Evolutionary conservation across 441 rosid species (phyloP).

Genomic region (Theobroma grandiflorum): DNA sequence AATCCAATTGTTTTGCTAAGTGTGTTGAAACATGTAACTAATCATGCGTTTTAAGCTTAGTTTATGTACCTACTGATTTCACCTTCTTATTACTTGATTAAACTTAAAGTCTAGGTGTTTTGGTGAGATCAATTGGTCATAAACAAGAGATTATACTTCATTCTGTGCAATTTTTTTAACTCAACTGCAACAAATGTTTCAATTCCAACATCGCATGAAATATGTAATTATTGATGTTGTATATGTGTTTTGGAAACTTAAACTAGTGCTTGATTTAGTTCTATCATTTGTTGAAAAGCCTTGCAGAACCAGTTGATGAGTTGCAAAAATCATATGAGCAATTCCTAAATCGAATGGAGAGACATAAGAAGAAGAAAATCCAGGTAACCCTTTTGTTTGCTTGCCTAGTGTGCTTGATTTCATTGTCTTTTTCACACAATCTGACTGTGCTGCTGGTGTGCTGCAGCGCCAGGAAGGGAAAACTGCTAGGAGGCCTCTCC

Average conservation of each 20-base stretch:
- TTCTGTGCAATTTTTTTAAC: background rate
- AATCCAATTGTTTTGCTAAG: background rate
- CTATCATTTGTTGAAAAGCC: constrained; percentile 49
- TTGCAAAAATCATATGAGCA: constrained; percentile 84
- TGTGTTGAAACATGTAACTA: background rate
- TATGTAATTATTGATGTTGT: background rate
- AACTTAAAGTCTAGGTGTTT: too few relatives aligned
- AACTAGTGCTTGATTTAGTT: constrained; percentile 21
- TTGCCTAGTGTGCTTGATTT: constrained; percentile 32
- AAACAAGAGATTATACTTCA: background rate
- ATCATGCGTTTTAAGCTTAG: background rate
- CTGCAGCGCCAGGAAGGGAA: constrained; percentile 57
- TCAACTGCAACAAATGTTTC: background rate
- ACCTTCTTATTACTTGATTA: background rate
- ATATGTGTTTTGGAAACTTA: constrained; percentile 8
- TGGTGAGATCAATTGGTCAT: background rate
- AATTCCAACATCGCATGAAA: background rate
- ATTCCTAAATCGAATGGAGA: constrained; percentile 79
- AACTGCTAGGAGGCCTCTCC: constrained; percentile 44
- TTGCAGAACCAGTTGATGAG: constrained; percentile 89
- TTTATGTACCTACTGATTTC: background rate
- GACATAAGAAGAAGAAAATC: constrained; percentile 66
- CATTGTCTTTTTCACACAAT: constrained; percentile 26
- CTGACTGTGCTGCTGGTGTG: constrained; percentile 33
- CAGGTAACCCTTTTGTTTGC: constrained; percentile 52